A percentile compares a stretch with the other conserved stretches of the same genome.
These are phyloP conservation scores for Saccharomyces pastorianus DNA, from an alignment of 1,139 yeast genomes.

Conservation along the genomic window DNA sequence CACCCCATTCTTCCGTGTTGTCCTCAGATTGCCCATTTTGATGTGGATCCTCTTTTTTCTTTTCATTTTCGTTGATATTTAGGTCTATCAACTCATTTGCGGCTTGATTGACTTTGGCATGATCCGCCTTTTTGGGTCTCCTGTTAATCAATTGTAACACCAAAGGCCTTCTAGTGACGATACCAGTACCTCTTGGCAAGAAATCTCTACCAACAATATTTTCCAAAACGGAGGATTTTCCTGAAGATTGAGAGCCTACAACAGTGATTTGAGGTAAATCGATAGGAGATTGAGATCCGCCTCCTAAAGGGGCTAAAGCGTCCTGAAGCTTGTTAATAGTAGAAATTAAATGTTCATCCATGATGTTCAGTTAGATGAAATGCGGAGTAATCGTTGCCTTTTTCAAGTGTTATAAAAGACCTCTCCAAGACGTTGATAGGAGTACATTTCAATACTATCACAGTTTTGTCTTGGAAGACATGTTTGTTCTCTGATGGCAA, in stretches of 20 bases:
- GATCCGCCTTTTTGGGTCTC: constrained; percentile 36
- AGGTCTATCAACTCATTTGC: constrained; percentile 36
- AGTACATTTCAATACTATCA: not conserved
- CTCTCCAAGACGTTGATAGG: not conserved
- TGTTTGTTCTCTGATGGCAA: constrained; percentile 1
- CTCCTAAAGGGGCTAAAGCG: constrained; percentile 90
- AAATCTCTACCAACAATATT: constrained; percentile 93
- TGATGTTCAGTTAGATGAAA: constrained; percentile 24
- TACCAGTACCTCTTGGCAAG: constrained; percentile 91
- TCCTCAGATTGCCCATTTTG: constrained; percentile 47
- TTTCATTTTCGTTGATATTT: constrained; percentile 18
- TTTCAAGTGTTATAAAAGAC: not conserved
- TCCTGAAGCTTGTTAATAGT: constrained; percentile 90
- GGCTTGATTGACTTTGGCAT: constrained; percentile 18
- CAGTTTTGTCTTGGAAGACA: not conserved
- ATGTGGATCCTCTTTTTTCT: constrained; percentile 7
- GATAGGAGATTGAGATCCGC: constrained; percentile 73
- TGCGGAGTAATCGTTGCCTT: not conserved
- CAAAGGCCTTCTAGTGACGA: constrained; percentile 89
- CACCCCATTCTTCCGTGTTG: constrained; percentile 95
- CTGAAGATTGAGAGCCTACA: constrained; percentile 92
- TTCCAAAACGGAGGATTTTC: constrained; percentile 88
- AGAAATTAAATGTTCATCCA: constrained; percentile 86
- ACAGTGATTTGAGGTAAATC: constrained; percentile 96
- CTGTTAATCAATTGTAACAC: constrained; percentile 73